Evolutionary conservation across 2,329 filamentous ascomycete genomes (phyloP).

Genomic region (Elsinoe batatas): DNA sequence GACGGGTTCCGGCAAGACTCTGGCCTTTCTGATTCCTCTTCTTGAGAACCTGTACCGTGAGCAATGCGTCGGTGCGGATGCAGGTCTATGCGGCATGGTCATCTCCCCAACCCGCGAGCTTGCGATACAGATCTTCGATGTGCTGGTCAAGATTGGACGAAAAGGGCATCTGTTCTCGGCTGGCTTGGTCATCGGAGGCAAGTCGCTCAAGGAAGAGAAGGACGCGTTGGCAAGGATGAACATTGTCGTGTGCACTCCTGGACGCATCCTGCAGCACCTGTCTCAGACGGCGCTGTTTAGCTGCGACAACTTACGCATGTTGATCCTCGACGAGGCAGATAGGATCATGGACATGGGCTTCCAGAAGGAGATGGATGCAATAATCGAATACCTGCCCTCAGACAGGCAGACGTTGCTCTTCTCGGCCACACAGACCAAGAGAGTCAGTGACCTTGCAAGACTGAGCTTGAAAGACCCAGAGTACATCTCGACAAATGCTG

Average conservation of each 20-base stretch:
- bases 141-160: constrained; percentile 78
- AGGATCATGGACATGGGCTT: constrained; percentile 98
- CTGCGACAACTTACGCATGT: constrained; percentile 79
- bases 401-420: constrained; percentile 86
- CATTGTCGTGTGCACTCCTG: constrained; percentile 90
- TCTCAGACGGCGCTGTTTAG: constrained; percentile 88
- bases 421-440: constrained; percentile 91
- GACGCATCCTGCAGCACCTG: constrained; percentile 88
- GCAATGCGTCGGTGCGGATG: constrained; percentile 80
- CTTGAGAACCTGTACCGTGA: constrained; percentile 84
- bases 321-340: constrained; percentile 93
- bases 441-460: constrained; percentile 82
- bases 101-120: constrained; percentile 91
- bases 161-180: constrained; percentile 80
- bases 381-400: constrained; percentile 81
- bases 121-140: constrained; percentile 93
- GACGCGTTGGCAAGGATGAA: constrained; percentile 86
- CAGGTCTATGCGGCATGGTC: constrained; percentile 79
- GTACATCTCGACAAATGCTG: constrained; percentile 88
- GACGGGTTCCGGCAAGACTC: constrained; percentile 89
- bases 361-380: constrained; percentile 77
- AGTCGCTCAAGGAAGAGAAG: constrained; percentile 77
- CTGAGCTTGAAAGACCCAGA: constrained; percentile 83
- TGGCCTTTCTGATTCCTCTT: constrained; percentile 85
- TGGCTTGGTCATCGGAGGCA: constrained; percentile 86